These are phyloP conservation scores for Marchantia paleacea DNA, from an alignment of 225 moss, liverwort and hornwort genomes.

Conservation along the genomic window DNA sequence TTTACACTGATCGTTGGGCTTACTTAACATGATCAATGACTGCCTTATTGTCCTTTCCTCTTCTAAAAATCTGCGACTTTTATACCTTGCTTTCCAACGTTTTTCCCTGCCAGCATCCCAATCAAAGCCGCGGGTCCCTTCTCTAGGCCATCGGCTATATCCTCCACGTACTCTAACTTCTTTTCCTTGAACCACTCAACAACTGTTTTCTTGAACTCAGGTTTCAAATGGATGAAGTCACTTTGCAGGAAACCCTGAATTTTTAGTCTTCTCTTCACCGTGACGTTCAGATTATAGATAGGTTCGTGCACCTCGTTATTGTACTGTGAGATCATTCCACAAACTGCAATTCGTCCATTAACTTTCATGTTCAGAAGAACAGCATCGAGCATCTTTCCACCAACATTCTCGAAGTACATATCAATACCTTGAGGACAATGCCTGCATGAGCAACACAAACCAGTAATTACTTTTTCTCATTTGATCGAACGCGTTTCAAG, in stretches of 20 bases:
- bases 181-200: conserved; percentile 44
- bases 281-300: conserved; percentile 31
- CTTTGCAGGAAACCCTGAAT: conserved; percentile 42
- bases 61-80: conserved; percentile 38
- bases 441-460: conserved; percentile 27
- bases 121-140: conserved; percentile 48
- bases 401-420: conserved; percentile 77
- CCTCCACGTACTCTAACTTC: conserved; percentile 59
- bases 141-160: conserved; percentile 52
- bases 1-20: too few species aligned
- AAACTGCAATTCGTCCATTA: conserved; percentile 51
- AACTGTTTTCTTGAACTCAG: conserved; percentile 44
- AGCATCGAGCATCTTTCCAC: conserved; percentile 66
- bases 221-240: conserved; percentile 13
- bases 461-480: too few species aligned
- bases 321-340: conserved; percentile 74
- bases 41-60: not conserved
- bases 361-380: conserved; percentile 46
- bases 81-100: conserved; percentile 53
- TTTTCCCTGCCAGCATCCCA: conserved; percentile 51
- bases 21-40: too few species aligned
- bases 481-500: too few species aligned
- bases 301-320: conserved; percentile 31
- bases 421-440: conserved; percentile 63
- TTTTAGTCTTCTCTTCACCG: conserved; percentile 32